Base-by-base conservation (phyloP, 139 green algal species). In the Micromonas commoda region DNA sequence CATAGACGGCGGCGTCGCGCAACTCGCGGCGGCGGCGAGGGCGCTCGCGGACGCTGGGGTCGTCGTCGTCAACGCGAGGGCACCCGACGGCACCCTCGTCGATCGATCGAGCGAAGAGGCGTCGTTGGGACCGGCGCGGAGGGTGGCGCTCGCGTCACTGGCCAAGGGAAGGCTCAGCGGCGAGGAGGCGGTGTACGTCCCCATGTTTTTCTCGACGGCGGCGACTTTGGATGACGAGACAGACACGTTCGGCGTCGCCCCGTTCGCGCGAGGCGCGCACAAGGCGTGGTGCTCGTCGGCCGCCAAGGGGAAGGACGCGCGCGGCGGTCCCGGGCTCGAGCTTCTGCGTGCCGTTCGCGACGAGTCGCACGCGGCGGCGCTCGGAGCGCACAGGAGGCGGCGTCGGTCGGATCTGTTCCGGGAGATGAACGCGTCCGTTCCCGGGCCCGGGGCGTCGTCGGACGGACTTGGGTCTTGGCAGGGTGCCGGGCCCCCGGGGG, bases 1-100 rank as follows among this genome's bases (percentile, higher is more conserved):
- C 21, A 61, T 80, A 19, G 74, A 80, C 33, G 74, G 74, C 31
- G 74, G 74, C 16, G 31, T 9, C 0, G 74, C 33, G 3, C 74
- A 80, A 61, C 61, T 80, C 19, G 29, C 31, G 20, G 74, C 74
- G 1, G 74, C 60, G 57, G 29, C 31, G 31, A 26, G 38, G 3
- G 74, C 38, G 60, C 29, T 80, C 31, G n/a, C 29, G 3, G 60
- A 9, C 5, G 26, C 19, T 23, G 60, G 60, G n/a, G 68, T 75
- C 35, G 68, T 6, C 3, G 61, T 75, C 37, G 29, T 39, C 16
- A 75, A 75, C 37, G 23, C 61, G 68, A 9, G 38, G 1, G 66
- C 38, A 20, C 34, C 20, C 63, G 63, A 34, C 28, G 68, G 53
- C 37, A 0, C 16, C 0, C 35, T n/a, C 2, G 2, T 4, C 1